These are phyloP conservation scores for Peltaster fructicola DNA, from an alignment of 2,329 filamentous ascomycete species.

Conservation along the genomic window DNA sequence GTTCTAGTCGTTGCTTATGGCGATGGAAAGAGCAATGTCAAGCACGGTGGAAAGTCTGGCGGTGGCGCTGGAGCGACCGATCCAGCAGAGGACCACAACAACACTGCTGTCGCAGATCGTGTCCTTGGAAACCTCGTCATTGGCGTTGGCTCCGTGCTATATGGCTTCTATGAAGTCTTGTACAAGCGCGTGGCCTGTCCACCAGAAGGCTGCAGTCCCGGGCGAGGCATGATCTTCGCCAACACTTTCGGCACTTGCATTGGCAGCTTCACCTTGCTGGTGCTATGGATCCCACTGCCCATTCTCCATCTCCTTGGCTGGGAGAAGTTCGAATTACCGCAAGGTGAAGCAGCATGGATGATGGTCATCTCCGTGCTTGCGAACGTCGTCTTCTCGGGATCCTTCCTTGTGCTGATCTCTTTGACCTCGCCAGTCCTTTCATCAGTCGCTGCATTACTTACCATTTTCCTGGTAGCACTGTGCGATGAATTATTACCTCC, in stretches of 20 bases:
- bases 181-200: constrained; percentile 92
- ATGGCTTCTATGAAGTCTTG: constrained; percentile 91
- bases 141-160: constrained; percentile 74
- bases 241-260: constrained; percentile 83
- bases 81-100: constrained; percentile 27
- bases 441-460: constrained; percentile 80
- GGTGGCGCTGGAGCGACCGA: constrained; percentile 32
- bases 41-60: constrained; percentile 37
- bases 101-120: constrained; percentile 48
- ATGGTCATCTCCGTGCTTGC: constrained; percentile 64
- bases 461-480: constrained; percentile 89
- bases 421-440: constrained; percentile 74
- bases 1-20: constrained; percentile 94
- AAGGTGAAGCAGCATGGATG: constrained; percentile 60
- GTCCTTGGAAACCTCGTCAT: constrained; percentile 83
- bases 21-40: constrained; percentile 34
- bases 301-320: constrained; percentile 61
- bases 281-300: constrained; percentile 85
- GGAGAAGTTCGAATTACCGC: constrained; percentile 70
- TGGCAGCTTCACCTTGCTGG: constrained; percentile 64
- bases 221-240: constrained; percentile 89
- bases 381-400: constrained; percentile 85
- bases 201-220: constrained; percentile 67
- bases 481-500: constrained; percentile 71
- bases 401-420: constrained; percentile 81